Base-by-base conservation (phyloP, 169 alveolate genomes). In the Eimeria tenella region DNA sequence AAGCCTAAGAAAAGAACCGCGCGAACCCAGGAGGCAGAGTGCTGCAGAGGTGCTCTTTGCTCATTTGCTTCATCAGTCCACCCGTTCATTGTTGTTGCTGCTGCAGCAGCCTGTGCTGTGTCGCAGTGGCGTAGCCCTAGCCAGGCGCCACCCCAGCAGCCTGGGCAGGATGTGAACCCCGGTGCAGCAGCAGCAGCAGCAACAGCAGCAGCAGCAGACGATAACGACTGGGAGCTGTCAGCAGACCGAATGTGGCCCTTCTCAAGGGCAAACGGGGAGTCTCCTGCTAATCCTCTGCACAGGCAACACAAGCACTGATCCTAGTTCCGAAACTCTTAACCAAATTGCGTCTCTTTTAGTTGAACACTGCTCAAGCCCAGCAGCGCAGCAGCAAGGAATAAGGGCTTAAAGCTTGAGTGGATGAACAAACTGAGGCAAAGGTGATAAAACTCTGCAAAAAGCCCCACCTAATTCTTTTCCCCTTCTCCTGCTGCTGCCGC, bases 171-270 rank as follows among this genome's bases (percentile, higher is more conserved):
- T 13, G 77, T 68, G 77, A 68, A 68, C 42, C 31, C 31, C 11
- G 77, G 77, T 7, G 31, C 86, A 75, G 86, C 60, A 75, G 86
- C 31, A 10, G 86, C 86, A 42, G 86, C 86, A 52, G 86, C 86
- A 75, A 53, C 65, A 4, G 86, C 86, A 75, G 65, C 86, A 75
- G 86, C 86, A 75, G 53, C 50, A 21, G 86, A 0, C 25, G 52
- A 10, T 50, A 63, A 53, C 19, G 77, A 68, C 77, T 68, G 77
- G 42, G 77, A 68, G 31, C 77, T 68, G 77, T 68, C 77, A 7
- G 77, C 77, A 10, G 77, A 68, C 49, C 77, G 77, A 17, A 17
- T 68, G 77, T n/a, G 77, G 9, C n/a, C 31, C n/a, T 68, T 13
- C n/a, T 23, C 49, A n/a, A 10, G n/a, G n/a, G 77, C 77, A n/a